These are phyloP conservation scores for Parafenestella ontariensis DNA, from an alignment of 2,329 filamentous ascomycete genomes.

Conservation along the genomic window DNA sequence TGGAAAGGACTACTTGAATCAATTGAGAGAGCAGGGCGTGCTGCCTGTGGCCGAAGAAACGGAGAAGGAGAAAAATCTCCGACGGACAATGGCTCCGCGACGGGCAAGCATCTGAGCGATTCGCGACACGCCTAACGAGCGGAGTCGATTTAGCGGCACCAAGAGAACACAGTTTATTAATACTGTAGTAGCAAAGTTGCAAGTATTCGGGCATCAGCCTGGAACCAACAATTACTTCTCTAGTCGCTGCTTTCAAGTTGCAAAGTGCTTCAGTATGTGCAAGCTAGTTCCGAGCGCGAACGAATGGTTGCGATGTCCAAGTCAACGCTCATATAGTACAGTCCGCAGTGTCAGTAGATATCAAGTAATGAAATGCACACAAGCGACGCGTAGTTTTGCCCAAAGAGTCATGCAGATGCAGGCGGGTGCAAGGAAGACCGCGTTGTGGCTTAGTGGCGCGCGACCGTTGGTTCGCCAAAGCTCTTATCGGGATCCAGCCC, in stretches of 20 bases:
- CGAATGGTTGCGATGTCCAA: background rate
- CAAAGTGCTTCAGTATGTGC: background rate
- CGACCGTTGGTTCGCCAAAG: slow-evolving; percentile 9
- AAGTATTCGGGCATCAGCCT: background rate
- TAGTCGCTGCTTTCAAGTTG: background rate
- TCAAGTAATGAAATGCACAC: slow-evolving; percentile 25
- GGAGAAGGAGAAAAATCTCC: slow-evolving; percentile 59
- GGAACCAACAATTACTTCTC: background rate
- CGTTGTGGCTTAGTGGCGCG: slow-evolving; percentile 20
- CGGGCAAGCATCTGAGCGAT: slow-evolving; percentile 28
- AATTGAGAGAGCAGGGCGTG: slow-evolving; percentile 78
- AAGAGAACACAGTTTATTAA: background rate
- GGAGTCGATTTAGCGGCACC: slow-evolving; percentile 6
- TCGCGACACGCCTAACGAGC: slow-evolving; percentile 3
- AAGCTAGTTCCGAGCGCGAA: background rate
- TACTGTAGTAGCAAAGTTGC: background rate
- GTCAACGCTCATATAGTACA: background rate
- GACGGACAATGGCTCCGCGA: slow-evolving; percentile 60
- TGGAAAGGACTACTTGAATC: slow-evolving; percentile 76
- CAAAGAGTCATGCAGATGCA: slow-evolving; percentile 20
- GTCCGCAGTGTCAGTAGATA: slow-evolving; percentile 10
- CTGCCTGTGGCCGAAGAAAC: slow-evolving; percentile 65
- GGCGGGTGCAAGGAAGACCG: slow-evolving; percentile 16
- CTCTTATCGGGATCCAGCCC: slow-evolving; percentile 18
- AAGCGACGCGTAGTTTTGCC: slow-evolving; percentile 21